Evolutionary conservation across 73 alveolate species (phyloP).

Genomic region (Breviolum minutum): DNA sequence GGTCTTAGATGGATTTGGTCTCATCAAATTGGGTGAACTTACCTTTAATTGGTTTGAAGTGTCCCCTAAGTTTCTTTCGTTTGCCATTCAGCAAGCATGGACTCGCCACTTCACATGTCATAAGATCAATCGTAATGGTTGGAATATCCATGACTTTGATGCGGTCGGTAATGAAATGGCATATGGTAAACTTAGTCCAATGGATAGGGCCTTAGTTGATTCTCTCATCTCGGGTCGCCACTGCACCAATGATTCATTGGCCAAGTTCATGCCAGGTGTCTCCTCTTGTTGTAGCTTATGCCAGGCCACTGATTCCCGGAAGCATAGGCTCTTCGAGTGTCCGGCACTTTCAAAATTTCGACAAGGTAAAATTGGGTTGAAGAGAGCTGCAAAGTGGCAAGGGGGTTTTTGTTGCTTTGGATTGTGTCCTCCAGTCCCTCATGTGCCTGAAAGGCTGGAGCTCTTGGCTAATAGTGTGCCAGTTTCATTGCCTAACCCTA

Average conservation of each 20-base stretch:
- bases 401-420: not conserved
- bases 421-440: not conserved
- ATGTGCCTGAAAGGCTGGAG: not conserved
- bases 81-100: too few species aligned
- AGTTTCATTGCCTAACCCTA: not conserved
- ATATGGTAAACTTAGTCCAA: not conserved
- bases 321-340: not conserved
- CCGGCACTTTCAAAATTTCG: not conserved
- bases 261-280: not conserved
- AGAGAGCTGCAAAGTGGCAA: not conserved
- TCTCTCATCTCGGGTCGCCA: not conserved
- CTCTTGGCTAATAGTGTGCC: not conserved
- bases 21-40: not conserved
- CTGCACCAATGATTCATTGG: not conserved
- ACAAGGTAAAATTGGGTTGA: not conserved
- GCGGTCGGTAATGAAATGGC: not conserved
- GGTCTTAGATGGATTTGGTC: not conserved
- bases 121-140: not conserved
- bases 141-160: not conserved
- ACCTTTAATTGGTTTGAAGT: not conserved
- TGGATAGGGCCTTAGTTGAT: not conserved
- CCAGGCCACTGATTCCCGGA: not conserved
- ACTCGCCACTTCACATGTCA: too few species aligned
- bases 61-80: too few species aligned
- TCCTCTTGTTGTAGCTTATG: not conserved